Base-by-base conservation (phyloP, 768 basidiomycete species). In the Trametopsis cervina region DNA sequence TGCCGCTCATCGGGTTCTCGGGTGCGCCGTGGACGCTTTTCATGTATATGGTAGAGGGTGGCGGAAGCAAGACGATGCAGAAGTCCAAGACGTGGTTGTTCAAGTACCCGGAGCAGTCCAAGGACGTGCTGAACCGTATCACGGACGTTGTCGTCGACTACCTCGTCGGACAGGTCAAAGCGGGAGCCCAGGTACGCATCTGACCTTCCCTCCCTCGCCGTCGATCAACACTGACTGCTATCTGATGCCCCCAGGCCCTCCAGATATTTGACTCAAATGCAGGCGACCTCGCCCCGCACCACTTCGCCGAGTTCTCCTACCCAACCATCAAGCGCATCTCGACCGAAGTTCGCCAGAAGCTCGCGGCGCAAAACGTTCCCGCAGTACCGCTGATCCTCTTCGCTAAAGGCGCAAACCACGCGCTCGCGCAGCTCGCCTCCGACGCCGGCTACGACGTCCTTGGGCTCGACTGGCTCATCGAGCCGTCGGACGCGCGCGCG, bases 11-110 rank as follows among this genome's bases (percentile, higher is more conserved):
- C 57, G 96, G 96, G 10, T 99, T 99, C 69, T 90, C 83, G 61
- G 96, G 95, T 35, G 93, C 92, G 0, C 96, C 96, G 1, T 98
- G 96, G 96, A 99, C 96, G 3, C 77, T 98, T 44, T 93, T 99
- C 69, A 81, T 85, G 18, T 99, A 98, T 65, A 99, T 99, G 96
- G 78, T 96, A 59, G 96, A 98, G 65, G 96, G 96, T 6, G 95
- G 94, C 4, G 87, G 87, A 7, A 89, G 80, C 65, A 93, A 92
- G 68, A 89, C 88, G 12, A 79, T 89, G 57, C 85, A 89, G 53
- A 93, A 94, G 66, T 79, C 81, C 27, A 99, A 99, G 69, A 81
- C 85, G 0, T 99, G 96, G 95, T 63, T 97, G 4, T 98, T 90
- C 74, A 85, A 83, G 60, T 79, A 91, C 61, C 93, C 94, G 1